Conservation (phyloP, 148 eudicot genomes). For the Chenopodium berlandieri region DNA sequence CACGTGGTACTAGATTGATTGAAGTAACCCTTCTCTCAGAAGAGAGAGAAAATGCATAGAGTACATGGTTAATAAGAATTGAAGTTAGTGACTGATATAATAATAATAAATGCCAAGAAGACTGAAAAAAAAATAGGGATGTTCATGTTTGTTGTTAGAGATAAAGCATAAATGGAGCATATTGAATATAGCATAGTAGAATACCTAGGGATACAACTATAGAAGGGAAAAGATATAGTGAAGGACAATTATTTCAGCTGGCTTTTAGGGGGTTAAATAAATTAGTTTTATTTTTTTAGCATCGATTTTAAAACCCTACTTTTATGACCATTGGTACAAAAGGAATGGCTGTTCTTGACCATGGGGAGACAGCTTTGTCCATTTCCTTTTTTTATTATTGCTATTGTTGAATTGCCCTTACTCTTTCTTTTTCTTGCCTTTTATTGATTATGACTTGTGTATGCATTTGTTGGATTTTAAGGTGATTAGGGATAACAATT, state of each 20-base stretch:
- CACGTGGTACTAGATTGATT: conserved; percentile 30
- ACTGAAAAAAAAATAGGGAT: not conserved
- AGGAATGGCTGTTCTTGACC: conserved; percentile 1
- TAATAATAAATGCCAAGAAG: not conserved
- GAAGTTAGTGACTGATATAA: not conserved
- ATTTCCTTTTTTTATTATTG: no score
- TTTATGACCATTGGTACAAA: conserved; percentile 20
- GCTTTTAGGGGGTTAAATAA: not conserved
- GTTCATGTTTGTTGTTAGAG: not conserved
- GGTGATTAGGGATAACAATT: not conserved
- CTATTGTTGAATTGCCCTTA: not conserved
- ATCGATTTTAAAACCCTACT: conserved; percentile 23
- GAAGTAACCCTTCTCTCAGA: not conserved
- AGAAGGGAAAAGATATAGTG: not conserved
- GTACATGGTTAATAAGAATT: no score
- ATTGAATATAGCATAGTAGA: not conserved
- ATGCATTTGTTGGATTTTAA: not conserved
- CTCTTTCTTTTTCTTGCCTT: not conserved
- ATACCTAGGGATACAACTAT: conserved; percentile 11
- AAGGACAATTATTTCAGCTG: conserved; percentile 15
- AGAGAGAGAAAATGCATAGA: not conserved
- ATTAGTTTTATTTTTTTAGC: not conserved
- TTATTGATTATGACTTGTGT: no score
- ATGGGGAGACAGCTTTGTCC: not conserved
- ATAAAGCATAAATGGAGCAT: conserved; percentile 1